These are phyloP conservation scores for Nitzschia palea DNA, from an alignment of 108 stramenopile species.

Conservation along the genomic window DNA sequence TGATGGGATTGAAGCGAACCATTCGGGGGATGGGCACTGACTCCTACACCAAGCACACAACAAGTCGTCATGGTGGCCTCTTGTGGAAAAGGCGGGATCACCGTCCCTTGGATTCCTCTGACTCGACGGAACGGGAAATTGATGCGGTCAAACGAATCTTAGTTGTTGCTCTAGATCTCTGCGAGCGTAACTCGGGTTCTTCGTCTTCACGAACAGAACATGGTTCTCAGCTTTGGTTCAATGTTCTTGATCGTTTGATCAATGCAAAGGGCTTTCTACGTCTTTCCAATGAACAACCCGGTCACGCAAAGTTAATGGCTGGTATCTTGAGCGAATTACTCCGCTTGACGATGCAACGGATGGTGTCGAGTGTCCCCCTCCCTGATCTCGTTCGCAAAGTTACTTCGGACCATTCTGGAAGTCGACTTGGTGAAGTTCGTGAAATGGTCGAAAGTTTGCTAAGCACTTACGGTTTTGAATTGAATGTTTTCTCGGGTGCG, in stretches of 20 bases:
- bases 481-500: conserved; percentile 62
- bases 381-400: conserved; percentile 78
- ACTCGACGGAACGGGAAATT: conserved; percentile 58
- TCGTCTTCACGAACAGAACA: conserved; percentile 53
- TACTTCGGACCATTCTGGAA: conserved; percentile 75
- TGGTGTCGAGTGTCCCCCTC: conserved; percentile 80
- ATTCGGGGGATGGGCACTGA: conserved; percentile 53
- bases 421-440: conserved; percentile 79
- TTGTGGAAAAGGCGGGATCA: conserved; percentile 13
- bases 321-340: conserved; percentile 68
- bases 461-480: conserved; percentile 65
- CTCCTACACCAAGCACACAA: conserved; percentile 15
- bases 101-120: conserved; percentile 11
- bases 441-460: conserved; percentile 78
- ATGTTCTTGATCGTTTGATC: conserved; percentile 79
- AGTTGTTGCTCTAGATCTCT: conserved; percentile 70
- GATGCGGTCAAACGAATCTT: conserved; percentile 65
- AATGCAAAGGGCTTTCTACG: conserved; percentile 76
- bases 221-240: conserved; percentile 84
- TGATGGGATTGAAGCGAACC: conserved; percentile 66
- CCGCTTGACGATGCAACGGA: conserved; percentile 76
- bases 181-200: conserved; percentile 77
- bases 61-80: neutral
- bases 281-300: conserved; percentile 61
- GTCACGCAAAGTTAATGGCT: conserved; percentile 52